Evolutionary conservation across 2,329 filamentous ascomycete species (phyloP).

Genomic region (Penicillium rolfsii): DNA sequence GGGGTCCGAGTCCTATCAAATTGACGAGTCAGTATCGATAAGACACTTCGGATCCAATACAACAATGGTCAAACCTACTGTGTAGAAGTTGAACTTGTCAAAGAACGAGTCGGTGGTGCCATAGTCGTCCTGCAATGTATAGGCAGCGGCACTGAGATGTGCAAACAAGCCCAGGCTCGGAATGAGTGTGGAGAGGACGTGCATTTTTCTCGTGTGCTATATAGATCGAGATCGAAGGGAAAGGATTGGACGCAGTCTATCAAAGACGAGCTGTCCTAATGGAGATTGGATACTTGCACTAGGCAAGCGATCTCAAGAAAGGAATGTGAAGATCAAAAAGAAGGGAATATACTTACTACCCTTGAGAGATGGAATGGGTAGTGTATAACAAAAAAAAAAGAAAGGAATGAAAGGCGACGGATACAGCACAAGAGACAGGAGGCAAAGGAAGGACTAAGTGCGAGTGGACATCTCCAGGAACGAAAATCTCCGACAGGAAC

Average conservation of each 20-base stretch:
- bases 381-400: conserved; percentile 20
- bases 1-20: conserved; percentile 59
- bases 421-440: conserved; percentile 10
- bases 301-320: conserved; percentile 12
- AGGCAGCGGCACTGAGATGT: conserved; percentile 39
- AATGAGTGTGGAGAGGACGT: conserved; percentile 32
- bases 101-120: conserved; percentile 52
- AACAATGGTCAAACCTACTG: conserved; percentile 36
- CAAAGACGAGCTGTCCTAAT: conserved; percentile 18
- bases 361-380: conserved; percentile 6
- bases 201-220: conserved; percentile 30
- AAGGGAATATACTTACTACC: conserved; percentile 14
- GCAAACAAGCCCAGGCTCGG: conserved; percentile 35
- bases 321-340: conserved; percentile 10
- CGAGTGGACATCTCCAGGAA: conserved; percentile 11
- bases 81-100: conserved; percentile 57
- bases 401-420: conserved; percentile 19
- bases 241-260: conserved; percentile 19
- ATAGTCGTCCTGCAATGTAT: conserved; percentile 55
- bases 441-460: conserved; percentile 23
- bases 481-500: conserved; percentile 15
- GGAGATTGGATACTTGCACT: conserved; percentile 9
- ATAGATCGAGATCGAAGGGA: conserved; percentile 10
- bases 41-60: neutral
- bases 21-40: neutral